These are phyloP conservation scores for Eimeria necatrix DNA, from an alignment of 169 alveolate species.

Conservation along the genomic window DNA sequence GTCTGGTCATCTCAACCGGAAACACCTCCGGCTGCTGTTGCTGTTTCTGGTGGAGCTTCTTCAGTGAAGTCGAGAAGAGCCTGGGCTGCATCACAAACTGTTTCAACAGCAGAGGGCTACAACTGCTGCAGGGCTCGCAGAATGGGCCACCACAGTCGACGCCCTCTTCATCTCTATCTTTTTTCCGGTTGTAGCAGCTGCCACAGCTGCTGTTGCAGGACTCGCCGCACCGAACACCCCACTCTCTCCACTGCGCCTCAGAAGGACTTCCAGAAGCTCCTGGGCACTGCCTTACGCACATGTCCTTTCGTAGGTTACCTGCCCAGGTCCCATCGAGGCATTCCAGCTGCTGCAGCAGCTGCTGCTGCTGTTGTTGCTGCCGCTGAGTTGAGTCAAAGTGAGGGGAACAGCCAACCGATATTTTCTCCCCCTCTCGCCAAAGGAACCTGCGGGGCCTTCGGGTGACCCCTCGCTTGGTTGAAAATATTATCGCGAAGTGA, in stretches of 20 bases:
- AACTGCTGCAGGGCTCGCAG: slow-evolving; percentile 73
- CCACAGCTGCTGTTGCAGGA: slow-evolving; percentile 83
- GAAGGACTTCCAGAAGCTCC: slow-evolving; percentile 36
- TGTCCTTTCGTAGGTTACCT: background rate
- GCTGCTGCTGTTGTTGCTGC: slow-evolving; percentile 54
- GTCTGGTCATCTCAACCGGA: slow-evolving; percentile 25
- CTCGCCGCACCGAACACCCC: slow-evolving; percentile 88
- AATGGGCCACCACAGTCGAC: slow-evolving; percentile 83
- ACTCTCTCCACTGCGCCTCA: slow-evolving; percentile 83
- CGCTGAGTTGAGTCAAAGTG: background rate
- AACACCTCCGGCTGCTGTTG: slow-evolving; percentile 43
- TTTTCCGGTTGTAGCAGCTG: slow-evolving; percentile 84
- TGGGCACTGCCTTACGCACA: slow-evolving; percentile 61
- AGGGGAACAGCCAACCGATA: slow-evolving; percentile 20
- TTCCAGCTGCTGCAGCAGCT: slow-evolving; percentile 42
- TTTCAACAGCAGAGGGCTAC: slow-evolving; percentile 75
- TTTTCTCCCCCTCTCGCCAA: slow-evolving; percentile 17
- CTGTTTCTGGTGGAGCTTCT: slow-evolving; percentile 42
- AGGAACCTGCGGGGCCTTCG: background rate
- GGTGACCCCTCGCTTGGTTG: background rate
- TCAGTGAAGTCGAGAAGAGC: background rate
- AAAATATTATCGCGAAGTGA: background rate
- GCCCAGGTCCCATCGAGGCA: slow-evolving; percentile 50
- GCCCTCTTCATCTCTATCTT: slow-evolving; percentile 84
- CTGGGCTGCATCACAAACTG: slow-evolving; percentile 63